These are phyloP conservation scores for Eragrostis curvula DNA, from an alignment of 176 grass and related monocot genomes.

Conservation along the genomic window DNA sequence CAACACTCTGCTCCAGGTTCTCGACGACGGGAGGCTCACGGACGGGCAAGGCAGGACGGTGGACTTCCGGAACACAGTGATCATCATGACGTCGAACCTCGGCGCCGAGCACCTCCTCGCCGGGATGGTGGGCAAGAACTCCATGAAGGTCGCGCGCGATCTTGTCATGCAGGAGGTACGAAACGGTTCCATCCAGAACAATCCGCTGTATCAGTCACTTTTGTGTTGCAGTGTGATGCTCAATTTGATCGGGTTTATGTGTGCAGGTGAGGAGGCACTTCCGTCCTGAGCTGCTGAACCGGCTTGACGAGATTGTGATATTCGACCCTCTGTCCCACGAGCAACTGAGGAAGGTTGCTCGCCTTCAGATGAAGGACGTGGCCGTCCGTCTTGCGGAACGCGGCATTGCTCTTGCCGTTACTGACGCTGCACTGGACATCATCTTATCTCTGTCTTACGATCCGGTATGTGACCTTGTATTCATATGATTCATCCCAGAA, in stretches of 20 bases:
- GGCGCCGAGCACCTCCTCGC: constrained; percentile 92
- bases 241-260: neutral
- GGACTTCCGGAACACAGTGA: constrained; percentile 94
- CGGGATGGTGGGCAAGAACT: constrained; percentile 64
- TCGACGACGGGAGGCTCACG: constrained; percentile 88
- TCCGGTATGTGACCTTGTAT: constrained; percentile 51
- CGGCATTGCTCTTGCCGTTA: constrained; percentile 80
- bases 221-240: neutral
- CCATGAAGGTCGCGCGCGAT: constrained; percentile 31
- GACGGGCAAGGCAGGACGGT: constrained; percentile 92
- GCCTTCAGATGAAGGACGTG: constrained; percentile 96
- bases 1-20: constrained; percentile 96
- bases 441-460: constrained; percentile 86
- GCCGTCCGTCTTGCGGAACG: constrained; percentile 84
- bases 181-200: neutral
- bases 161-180: constrained; percentile 43
- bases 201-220: neutral
- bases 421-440: constrained; percentile 84
- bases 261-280: constrained; percentile 92
- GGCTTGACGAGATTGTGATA: constrained; percentile 88
- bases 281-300: constrained; percentile 88
- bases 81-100: constrained; percentile 99
- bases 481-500: neutral
- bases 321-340: constrained; percentile 90
- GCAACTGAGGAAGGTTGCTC: constrained; percentile 86